Conservation (phyloP, 2,329 filamentous ascomycete genomes). For the Penicillium sp. region DNA sequence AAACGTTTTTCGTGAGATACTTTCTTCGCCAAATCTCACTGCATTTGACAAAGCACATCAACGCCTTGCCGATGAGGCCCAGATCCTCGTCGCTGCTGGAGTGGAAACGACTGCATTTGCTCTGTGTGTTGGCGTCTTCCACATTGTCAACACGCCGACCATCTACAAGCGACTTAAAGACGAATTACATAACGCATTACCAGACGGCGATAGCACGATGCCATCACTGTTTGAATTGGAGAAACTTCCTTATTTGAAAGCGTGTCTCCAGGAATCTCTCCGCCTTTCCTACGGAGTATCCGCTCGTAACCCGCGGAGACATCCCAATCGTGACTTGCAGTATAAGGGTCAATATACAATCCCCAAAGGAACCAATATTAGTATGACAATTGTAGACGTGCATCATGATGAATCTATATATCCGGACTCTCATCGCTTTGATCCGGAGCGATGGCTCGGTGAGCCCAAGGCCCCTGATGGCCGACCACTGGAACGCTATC, state of each 20-base stretch:
- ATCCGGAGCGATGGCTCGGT: conserved; percentile 21
- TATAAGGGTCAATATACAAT: conserved; percentile 16
- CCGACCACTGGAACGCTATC: conserved; percentile 19
- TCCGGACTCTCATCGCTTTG: conserved; percentile 18
- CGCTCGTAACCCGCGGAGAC: conserved; percentile 17
- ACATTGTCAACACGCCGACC: conserved; percentile 19
- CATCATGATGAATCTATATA: conserved; percentile 20
- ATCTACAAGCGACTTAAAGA: conserved; percentile 19
- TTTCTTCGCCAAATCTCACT: conserved; percentile 22
- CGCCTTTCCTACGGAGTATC: conserved; percentile 18
- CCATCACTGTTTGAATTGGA: conserved; percentile 23
- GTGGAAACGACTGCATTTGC: conserved; percentile 30
- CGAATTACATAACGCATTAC: conserved; percentile 17
- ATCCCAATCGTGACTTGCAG: conserved; percentile 11
- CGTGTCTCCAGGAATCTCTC: conserved; percentile 15
- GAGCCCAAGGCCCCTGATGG: conserved; percentile 16
- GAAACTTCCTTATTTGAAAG: conserved; percentile 24
- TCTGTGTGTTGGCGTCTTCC: conserved; percentile 19
- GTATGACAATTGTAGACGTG: conserved; percentile 21
- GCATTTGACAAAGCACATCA: conserved; percentile 31
- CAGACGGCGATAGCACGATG: conserved; percentile 11
- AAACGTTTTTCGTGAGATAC: conserved; percentile 30
- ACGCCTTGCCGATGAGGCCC: conserved; percentile 29
- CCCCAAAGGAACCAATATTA: conserved; percentile 19
- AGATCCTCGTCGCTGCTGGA: conserved; percentile 28